Percentiles rank a stretch among this genome's conserved stretches.
Conservation (phyloP, 352 stramenopile genomes). For the Pythium aristosporum region DNA sequence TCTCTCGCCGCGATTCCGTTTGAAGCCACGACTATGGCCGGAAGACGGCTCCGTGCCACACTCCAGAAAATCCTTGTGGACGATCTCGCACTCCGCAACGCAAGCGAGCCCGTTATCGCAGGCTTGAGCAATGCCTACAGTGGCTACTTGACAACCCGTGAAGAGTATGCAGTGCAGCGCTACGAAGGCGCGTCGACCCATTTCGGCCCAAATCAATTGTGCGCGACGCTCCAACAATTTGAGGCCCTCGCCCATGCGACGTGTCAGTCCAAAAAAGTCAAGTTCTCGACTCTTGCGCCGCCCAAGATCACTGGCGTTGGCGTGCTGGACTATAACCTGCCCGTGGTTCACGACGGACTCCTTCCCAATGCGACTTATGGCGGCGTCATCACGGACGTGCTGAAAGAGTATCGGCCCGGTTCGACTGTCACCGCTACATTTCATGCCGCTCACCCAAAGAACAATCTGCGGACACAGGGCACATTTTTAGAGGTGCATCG, state of each 20-base stretch:
- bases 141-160: slow-evolving; percentile 81
- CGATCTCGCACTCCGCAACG: slow-evolving; percentile 11
- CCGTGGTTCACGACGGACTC: slow-evolving; percentile 70
- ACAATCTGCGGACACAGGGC: slow-evolving; percentile 70
- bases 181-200: slow-evolving; percentile 90
- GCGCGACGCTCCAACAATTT: slow-evolving; percentile 79
- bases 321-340: slow-evolving; percentile 71
- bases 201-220: slow-evolving; percentile 85
- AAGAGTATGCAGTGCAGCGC: slow-evolving; percentile 84
- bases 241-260: slow-evolving; percentile 48
- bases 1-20: slow-evolving; percentile 77
- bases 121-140: slow-evolving; percentile 83
- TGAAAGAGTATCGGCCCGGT: slow-evolving; percentile 41
- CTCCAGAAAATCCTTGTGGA: slow-evolving; percentile 35
- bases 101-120: slow-evolving; percentile 58
- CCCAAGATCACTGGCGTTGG: slow-evolving; percentile 63
- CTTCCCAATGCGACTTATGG: slow-evolving; percentile 47
- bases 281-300: slow-evolving; percentile 32
- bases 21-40: slow-evolving; percentile 85
- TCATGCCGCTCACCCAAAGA: slow-evolving; percentile 79
- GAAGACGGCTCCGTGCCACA: slow-evolving; percentile 52
- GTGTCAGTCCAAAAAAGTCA: slow-evolving; percentile 20
- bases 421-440: slow-evolving; percentile 62
- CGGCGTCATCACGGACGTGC: slow-evolving; percentile 44
- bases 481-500: slow-evolving; percentile 81